Evolutionary conservation across 108 stramenopile species (phyloP), one percentile per base, ranked within the genome.

Genomic region (Nitzschia putrida): DNA sequence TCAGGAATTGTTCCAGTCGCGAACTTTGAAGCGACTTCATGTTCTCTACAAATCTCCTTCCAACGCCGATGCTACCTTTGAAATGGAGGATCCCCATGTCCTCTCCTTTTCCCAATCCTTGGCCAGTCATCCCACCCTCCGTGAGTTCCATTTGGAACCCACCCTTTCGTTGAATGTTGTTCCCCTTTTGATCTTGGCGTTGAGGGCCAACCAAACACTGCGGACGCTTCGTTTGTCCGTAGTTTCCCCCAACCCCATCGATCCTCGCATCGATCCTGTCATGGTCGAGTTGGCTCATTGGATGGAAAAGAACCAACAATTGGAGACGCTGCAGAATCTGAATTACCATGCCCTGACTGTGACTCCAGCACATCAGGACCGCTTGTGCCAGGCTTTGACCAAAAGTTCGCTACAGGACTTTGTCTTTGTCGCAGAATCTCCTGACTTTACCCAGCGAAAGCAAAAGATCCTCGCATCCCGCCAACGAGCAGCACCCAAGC

Each of bases 71-170:
- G 18, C 16, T 25, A 24, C 44, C 8, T 47, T 63, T 47, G 29
- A 34, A 34, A 34, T 34, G 29, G 42, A 44, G 44, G 22, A 63
- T 45, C 2, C 44, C 8, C 61, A 63, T 22, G 8, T 63, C 8
- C 37, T 63, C 21, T 18, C 61, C 8, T 23, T 63, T 41, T 41
- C 44, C 12, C 61, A 37, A 6, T 8, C 21, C 18, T 43, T 63
- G 18, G 61, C 43, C 18, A 13, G 44, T 8, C 43, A 63, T 10
- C n/a, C 14, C 13, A 43, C 23, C 3, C 44, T 63, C 13, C 21
- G 24, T 22, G 61, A 63, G 22, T 43, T 63, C n/a, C 43, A 63
- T 24, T n/a, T 63, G 42, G 61, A 63, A 10, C 61, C 61, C 20
- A 20, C 23, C n/a, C n/a, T 63, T 41, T 45, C 44, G 2, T 47